These are phyloP conservation scores for Thelonectria blattea DNA, from an alignment of 2,329 filamentous ascomycete genomes.

Conservation along the genomic window DNA sequence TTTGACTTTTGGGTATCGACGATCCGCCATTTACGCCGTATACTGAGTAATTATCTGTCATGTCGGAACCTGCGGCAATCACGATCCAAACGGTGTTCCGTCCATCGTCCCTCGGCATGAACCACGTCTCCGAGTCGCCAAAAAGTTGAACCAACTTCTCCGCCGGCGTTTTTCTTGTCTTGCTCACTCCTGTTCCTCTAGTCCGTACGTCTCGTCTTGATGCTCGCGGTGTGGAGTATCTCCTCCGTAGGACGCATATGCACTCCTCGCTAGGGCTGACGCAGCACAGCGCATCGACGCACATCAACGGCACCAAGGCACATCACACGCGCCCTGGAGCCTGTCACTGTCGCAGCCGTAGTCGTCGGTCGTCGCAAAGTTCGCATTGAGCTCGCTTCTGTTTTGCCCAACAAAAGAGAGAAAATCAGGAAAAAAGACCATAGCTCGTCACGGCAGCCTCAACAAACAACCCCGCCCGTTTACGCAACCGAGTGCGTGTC, in stretches of 20 bases:
- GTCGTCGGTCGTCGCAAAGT: too few species aligned
- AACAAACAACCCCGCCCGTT: not conserved
- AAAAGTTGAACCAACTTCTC: not conserved
- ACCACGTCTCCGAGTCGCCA: not conserved
- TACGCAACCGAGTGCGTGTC: constrained; percentile 11
- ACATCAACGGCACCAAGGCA: not conserved
- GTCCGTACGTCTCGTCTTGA: not conserved
- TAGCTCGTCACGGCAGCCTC: not conserved
- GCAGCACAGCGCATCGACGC: not conserved
- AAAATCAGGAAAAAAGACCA: not conserved
- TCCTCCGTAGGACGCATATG: not conserved
- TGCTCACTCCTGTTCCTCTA: not conserved
- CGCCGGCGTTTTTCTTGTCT: not conserved
- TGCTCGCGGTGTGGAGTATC: not conserved
- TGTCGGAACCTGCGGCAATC: too few species aligned
- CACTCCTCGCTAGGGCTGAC: not conserved
- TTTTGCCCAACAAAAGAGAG: too few species aligned
- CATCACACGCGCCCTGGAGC: not conserved
- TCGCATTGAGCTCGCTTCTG: too few species aligned
- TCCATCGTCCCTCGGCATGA: not conserved
- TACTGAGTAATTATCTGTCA: too few species aligned
- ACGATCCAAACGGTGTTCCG: not conserved
- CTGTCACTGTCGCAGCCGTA: not conserved
- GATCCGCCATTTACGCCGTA: too few species aligned
- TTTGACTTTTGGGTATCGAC: not conserved